These are phyloP conservation scores for Circinella minor DNA, from an alignment of 371 early-diverging fungal genomes.

Conservation along the genomic window DNA sequence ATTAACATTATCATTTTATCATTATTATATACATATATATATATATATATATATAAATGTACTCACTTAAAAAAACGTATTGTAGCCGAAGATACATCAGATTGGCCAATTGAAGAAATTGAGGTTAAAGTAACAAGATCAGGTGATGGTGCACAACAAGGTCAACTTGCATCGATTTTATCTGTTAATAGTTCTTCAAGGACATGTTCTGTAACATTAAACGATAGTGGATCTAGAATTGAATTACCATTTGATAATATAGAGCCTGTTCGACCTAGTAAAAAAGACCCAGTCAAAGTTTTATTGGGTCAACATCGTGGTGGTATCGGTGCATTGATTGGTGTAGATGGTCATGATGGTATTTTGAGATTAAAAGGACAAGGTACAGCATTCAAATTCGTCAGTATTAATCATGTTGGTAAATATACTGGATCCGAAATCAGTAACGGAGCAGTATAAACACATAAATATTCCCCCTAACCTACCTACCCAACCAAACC, in stretches of 20 bases:
- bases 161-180: conserved; percentile 54
- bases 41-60: no score
- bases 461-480: no score
- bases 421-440: conserved; percentile 48
- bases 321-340: conserved; percentile 78
- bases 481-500: no score
- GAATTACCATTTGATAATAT: conserved; percentile 57
- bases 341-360: conserved; percentile 82
- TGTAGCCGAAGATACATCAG: conserved; percentile 42
- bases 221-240: conserved; percentile 32
- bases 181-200: conserved; percentile 51
- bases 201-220: conserved; percentile 44
- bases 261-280: conserved; percentile 75
- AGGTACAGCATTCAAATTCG: conserved; percentile 65
- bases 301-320: conserved; percentile 74
- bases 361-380: conserved; percentile 72
- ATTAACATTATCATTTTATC: not conserved
- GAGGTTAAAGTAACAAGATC: conserved; percentile 57
- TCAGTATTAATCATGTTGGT: conserved; percentile 65
- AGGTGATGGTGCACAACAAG: conserved; percentile 33
- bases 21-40: no score
- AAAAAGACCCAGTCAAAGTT: conserved; percentile 81
- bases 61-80: no score
- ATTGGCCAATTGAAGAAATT: conserved; percentile 74
- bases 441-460: conserved; percentile 7